A percentile compares a stretch with the other conserved stretches of the same genome.
These are phyloP conservation scores for Phaffia australis DNA, from an alignment of 768 basidiomycete species.

Conservation along the genomic window DNA sequence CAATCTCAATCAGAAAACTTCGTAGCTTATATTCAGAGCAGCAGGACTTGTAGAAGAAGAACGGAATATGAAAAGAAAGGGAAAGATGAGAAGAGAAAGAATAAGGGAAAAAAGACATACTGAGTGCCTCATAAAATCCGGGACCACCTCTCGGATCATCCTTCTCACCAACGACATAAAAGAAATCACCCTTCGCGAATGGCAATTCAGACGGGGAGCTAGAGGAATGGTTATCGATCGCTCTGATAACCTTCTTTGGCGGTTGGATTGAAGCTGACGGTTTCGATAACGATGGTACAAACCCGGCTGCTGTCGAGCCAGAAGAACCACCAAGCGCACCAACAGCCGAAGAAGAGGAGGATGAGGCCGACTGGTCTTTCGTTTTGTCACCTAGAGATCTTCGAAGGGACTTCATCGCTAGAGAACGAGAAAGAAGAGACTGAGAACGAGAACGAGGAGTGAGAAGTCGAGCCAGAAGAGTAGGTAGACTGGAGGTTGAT, in stretches of 20 bases:
- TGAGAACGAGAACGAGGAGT: too few relatives aligned
- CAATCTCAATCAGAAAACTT: too few relatives aligned
- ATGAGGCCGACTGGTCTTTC: constrained; percentile 46
- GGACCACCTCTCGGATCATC: constrained; percentile 30
- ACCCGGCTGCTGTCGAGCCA: not conserved
- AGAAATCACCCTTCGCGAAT: constrained; percentile 91
- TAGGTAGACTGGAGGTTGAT: too few relatives aligned
- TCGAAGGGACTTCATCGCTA: constrained; percentile 64
- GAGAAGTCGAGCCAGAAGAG: too few relatives aligned
- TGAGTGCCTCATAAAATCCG: constrained; percentile 85
- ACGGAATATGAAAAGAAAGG: constrained; percentile 1
- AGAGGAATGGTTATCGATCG: constrained; percentile 55
- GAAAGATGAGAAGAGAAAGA: not conserved
- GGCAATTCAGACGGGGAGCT: constrained; percentile 72
- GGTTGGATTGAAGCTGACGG: constrained; percentile 61
- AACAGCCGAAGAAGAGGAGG: constrained; percentile 56
- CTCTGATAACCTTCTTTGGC: constrained; percentile 91
- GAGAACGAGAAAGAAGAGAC: too few relatives aligned
- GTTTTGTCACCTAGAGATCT: constrained; percentile 56
- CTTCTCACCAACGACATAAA: constrained; percentile 74
- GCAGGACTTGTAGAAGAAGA: too few relatives aligned
- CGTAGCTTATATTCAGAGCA: too few relatives aligned
- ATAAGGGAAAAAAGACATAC: constrained; percentile 30
- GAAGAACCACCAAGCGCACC: not conserved
- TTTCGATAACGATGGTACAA: constrained; percentile 52